A percentile compares a stretch with the other conserved stretches of the same genome.
Conservation (phyloP, 306 rosid species). For the Trifolium repens region DNA sequence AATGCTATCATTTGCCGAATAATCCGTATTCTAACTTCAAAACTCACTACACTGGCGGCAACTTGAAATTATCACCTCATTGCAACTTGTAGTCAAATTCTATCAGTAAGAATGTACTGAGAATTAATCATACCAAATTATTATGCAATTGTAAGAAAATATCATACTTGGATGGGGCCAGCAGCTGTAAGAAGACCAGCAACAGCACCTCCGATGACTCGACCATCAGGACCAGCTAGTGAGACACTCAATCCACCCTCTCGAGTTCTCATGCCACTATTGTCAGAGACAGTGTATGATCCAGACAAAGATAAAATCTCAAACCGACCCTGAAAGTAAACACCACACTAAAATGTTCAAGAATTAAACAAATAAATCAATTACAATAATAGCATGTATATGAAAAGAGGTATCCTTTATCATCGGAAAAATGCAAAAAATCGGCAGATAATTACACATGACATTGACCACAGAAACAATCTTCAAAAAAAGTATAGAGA, state of each 20-base stretch:
- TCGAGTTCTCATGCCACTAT: slow-evolving; percentile 51
- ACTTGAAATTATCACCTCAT: background rate
- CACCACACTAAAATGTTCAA: slow-evolving; percentile 25
- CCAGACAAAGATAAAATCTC: slow-evolving; percentile 83
- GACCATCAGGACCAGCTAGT: slow-evolving; percentile 84
- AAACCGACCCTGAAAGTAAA: slow-evolving; percentile 73
- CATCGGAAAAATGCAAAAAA: background rate
- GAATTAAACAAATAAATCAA: background rate
- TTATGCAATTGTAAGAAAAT: background rate
- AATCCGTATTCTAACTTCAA: slow-evolving; percentile 2
- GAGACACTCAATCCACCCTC: slow-evolving; percentile 76
- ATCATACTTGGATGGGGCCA: slow-evolving; percentile 72
- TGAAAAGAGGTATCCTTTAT: background rate
- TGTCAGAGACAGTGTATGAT: slow-evolving; percentile 57
- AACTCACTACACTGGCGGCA: slow-evolving; percentile 10
- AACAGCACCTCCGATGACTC: slow-evolving; percentile 81
- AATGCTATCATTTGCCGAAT: slow-evolving; percentile 20
- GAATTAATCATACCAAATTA: too few species aligned
- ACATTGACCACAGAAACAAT: slow-evolving; percentile 23
- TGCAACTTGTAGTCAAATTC: background rate
- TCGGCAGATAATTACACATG: slow-evolving; percentile 25
- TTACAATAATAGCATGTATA: background rate
- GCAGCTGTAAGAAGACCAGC: slow-evolving; percentile 84
- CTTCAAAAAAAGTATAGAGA: slow-evolving; percentile 11
- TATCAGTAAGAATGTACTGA: background rate